phyloP scores from a whole-genome alignment of 192 early-diverging fungal species.

The Dimargaris cristalligena region DNA sequence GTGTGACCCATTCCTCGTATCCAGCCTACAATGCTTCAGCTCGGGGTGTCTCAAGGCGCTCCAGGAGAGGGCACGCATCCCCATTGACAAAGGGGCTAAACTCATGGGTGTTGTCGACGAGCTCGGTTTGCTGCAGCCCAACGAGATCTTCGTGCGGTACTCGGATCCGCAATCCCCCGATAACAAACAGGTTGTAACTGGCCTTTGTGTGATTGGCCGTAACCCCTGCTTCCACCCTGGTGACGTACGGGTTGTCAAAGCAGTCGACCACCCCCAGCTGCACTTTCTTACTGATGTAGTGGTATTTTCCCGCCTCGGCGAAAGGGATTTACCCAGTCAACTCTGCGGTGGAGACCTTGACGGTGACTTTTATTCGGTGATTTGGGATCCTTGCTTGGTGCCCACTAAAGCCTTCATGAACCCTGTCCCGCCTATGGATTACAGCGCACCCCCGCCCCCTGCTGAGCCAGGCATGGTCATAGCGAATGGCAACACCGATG shows the following conservation, averaged over 20 bases:
- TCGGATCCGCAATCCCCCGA: conserved; percentile 14
- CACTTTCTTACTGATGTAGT: conserved; percentile 43
- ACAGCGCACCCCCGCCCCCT: conserved; percentile 18
- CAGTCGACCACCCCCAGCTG: conserved; percentile 31
- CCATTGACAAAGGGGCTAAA: conserved; percentile 31
- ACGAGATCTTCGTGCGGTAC: conserved; percentile 34
- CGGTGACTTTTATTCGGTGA: conserved; percentile 42
- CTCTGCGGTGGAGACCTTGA: conserved; percentile 71
- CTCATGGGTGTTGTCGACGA: conserved; percentile 41
- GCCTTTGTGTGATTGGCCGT: conserved; percentile 27
- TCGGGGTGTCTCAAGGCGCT: conserved; percentile 28
- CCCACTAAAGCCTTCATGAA: conserved; percentile 13
- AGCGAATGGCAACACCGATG: too few species aligned
- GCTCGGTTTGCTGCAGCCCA: conserved; percentile 18
- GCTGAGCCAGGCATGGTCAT: conserved; percentile 24
- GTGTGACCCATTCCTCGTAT: conserved; percentile 26
- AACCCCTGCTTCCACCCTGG: conserved; percentile 53
- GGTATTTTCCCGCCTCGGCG: conserved; percentile 50
- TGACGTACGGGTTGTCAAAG: conserved; percentile 37
- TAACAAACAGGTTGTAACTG: conserved; percentile 17
- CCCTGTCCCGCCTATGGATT: conserved; percentile 33
- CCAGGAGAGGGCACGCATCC: conserved; percentile 33
- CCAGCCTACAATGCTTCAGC: conserved; percentile 26
- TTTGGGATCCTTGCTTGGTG: conserved; percentile 37
- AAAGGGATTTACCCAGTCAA: conserved; percentile 52